Conservation (phyloP, 805 yeast species). For the Ogataea populi-albae region DNA sequence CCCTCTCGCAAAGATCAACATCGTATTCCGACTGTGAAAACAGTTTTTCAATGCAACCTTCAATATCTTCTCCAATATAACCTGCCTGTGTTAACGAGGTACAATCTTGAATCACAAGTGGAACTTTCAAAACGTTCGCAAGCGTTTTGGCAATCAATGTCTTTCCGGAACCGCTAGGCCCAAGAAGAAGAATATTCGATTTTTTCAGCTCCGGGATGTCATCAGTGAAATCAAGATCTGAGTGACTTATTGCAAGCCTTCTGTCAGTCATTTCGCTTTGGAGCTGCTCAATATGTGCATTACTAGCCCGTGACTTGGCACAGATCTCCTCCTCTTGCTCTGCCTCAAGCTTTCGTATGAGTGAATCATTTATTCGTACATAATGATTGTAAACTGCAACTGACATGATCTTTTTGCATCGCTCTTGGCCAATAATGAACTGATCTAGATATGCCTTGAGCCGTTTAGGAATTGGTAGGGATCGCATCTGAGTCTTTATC, state of each 20-base stretch:
- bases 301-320: not conserved
- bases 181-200: conserved; percentile 53
- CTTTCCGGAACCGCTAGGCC: conserved; percentile 65
- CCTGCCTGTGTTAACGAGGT: conserved; percentile 65
- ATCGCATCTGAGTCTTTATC: conserved; percentile 11
- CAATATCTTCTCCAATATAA: conserved; percentile 64
- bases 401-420: conserved; percentile 54
- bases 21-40: conserved; percentile 49
- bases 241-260: conserved; percentile 1
- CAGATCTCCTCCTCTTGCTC: conserved; percentile 5
- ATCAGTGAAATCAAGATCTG: conserved; percentile 28
- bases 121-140: conserved; percentile 51
- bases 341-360: conserved; percentile 8
- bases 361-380: conserved; percentile 42
- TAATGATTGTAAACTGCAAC: conserved; percentile 63
- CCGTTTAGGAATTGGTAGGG: conserved; percentile 46
- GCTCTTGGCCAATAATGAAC: conserved; percentile 55
- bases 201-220: conserved; percentile 49
- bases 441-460: conserved; percentile 46
- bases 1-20: conserved; percentile 50
- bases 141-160: conserved; percentile 54
- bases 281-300: not conserved
- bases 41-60: conserved; percentile 52
- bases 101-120: conserved; percentile 59
- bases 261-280: conserved; percentile 3